Conservation (phyloP, 306 rosid genomes). For the Prunus salicina region DNA sequence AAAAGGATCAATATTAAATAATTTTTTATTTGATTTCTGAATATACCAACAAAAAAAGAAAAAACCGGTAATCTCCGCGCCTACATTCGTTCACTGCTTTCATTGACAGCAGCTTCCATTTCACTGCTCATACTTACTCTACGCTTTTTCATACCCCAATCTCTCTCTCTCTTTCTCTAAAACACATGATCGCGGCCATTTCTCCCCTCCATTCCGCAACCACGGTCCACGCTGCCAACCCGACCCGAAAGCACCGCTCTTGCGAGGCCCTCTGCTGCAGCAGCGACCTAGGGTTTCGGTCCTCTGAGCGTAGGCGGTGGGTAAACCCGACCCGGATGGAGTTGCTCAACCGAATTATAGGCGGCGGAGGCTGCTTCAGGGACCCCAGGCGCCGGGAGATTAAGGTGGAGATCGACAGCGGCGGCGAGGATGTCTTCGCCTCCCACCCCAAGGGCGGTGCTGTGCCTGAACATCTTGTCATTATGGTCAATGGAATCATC, state of each 20-base stretch:
- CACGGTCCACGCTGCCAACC: conserved; percentile 13
- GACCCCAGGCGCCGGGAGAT: conserved; percentile 15
- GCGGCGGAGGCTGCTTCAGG: conserved; percentile 34
- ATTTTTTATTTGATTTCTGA: too few species aligned
- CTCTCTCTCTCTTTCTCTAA: not conserved
- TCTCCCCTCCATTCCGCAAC: conserved; percentile 25
- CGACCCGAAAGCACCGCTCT: not conserved
- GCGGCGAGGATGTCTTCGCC: conserved; percentile 38
- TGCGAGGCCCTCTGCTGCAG: conserved; percentile 9
- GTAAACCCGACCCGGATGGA: conserved; percentile 33
- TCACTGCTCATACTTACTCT: not conserved
- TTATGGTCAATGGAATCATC: conserved; percentile 85
- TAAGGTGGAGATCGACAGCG: conserved; percentile 37
- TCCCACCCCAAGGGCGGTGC: conserved; percentile 24
- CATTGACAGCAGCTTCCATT: not conserved
- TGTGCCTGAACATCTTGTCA: conserved; percentile 58
- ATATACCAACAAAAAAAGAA: not conserved
- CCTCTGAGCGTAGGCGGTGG: conserved; percentile 19
- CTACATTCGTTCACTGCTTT: not conserved
- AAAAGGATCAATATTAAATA: not conserved
- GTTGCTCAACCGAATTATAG: conserved; percentile 24
- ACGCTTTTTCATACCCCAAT: not conserved
- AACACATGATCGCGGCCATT: conserved; percentile 37
- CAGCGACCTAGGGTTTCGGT: conserved; percentile 20
- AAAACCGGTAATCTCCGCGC: not conserved